These are phyloP conservation scores for Sisymbrium altissimum DNA, from an alignment of 345 rosid genomes.

Conservation along the genomic window DNA sequence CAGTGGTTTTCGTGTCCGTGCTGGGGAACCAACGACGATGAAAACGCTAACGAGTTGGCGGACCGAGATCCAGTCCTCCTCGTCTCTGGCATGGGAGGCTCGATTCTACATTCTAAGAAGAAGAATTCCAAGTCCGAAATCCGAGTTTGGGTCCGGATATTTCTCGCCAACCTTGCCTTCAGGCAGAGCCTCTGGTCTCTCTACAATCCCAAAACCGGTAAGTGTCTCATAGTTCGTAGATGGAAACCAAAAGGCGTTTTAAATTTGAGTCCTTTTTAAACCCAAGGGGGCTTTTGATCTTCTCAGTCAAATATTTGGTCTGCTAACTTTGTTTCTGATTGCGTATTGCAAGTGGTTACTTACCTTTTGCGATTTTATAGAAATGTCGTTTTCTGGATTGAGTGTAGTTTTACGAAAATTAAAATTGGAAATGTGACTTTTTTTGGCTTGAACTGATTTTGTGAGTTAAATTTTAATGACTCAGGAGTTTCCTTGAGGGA, in stretches of 20 bases:
- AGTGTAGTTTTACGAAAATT: neutral
- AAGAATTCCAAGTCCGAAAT: slow-evolving; percentile 48
- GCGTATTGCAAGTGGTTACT: neutral
- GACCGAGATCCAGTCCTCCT: slow-evolving; percentile 68
- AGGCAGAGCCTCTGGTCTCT: slow-evolving; percentile 75
- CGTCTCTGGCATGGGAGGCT: slow-evolving; percentile 81
- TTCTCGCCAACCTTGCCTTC: slow-evolving; percentile 75
- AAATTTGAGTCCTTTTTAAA: too few relatives aligned
- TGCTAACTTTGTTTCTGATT: neutral
- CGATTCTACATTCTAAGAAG: slow-evolving; percentile 66
- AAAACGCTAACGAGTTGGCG: neutral
- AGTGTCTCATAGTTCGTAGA: neutral
- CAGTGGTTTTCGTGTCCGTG: slow-evolving; percentile 47
- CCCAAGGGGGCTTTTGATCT: neutral
- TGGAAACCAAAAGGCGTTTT: neutral
- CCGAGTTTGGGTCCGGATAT: slow-evolving; percentile 86
- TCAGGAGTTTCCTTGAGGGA: neutral
- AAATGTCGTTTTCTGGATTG: neutral
- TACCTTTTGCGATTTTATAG: neutral
- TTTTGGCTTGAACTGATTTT: neutral
- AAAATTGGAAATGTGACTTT: neutral
- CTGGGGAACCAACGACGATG: slow-evolving; percentile 35
- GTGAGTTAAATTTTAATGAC: neutral
- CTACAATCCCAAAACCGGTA: slow-evolving; percentile 75
- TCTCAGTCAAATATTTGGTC: neutral